These are phyloP conservation scores for Candida rishiriensis DNA, from an alignment of 805 yeast genomes.

Conservation along the genomic window DNA sequence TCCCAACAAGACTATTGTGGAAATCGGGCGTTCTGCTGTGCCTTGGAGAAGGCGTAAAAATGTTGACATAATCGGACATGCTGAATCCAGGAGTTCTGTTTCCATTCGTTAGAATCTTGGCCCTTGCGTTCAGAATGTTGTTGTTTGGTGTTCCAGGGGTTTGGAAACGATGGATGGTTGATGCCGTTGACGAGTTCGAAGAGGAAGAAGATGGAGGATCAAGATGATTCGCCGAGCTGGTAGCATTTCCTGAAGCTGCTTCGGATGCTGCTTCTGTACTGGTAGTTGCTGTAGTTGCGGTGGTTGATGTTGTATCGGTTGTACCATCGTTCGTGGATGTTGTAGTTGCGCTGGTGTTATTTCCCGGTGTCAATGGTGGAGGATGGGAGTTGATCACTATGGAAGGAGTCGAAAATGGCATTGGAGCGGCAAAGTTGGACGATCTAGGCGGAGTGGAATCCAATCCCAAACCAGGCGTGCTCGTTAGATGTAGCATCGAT, in stretches of 20 bases:
- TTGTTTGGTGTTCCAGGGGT: constrained; percentile 14
- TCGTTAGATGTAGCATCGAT: constrained; percentile 10
- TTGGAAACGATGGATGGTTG: constrained; percentile 5
- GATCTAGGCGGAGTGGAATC: constrained; percentile 26
- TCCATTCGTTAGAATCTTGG: constrained; percentile 14
- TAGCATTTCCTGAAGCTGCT: no score
- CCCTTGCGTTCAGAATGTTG: constrained; percentile 10
- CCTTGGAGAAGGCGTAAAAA: constrained; percentile 70
- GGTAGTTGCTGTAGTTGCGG: background rate
- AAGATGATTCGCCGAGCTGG: no score
- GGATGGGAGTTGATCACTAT: constrained; percentile 10
- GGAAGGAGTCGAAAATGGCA: constrained; percentile 22
- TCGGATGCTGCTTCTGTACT: background rate
- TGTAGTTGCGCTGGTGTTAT: background rate
- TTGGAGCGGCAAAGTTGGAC: constrained; percentile 6
- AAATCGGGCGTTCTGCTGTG: constrained; percentile 34
- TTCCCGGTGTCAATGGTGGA: constrained; percentile 15
- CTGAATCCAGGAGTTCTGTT: constrained; percentile 64
- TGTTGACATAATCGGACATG: constrained; percentile 77
- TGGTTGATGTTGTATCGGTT: background rate
- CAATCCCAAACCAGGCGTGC: constrained; percentile 18
- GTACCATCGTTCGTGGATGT: background rate
- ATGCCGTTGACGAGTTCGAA: background rate
- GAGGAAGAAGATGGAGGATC: background rate
- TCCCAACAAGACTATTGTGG: no score